Evolutionary conservation across 1,284 basidiomycete genomes (phyloP).

Genomic region (Phellopilus nigrolimitatus): DNA sequence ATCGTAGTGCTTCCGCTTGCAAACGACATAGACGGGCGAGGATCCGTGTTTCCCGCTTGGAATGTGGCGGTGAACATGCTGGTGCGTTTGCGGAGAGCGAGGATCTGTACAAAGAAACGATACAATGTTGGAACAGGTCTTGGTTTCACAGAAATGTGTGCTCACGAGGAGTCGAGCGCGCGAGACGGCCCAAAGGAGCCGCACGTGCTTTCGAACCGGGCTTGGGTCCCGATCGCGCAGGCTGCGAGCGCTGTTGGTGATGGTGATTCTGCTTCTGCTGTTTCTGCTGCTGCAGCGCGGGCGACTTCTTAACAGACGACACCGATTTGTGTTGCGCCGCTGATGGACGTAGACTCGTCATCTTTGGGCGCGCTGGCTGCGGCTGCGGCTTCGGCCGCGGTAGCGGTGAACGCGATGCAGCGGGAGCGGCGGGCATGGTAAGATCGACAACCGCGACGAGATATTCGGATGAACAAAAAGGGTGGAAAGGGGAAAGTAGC

Average conservation of each 20-base stretch:
- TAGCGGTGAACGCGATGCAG: constrained; percentile 1
- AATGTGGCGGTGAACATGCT: constrained; percentile 15
- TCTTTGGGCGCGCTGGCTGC: background rate
- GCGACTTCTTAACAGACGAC: background rate
- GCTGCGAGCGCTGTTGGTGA: too few relatives aligned
- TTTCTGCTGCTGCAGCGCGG: background rate
- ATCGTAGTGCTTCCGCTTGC: constrained; percentile 18
- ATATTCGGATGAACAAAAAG: background rate
- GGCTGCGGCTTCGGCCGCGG: background rate
- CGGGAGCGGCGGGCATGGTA: constrained; percentile 6
- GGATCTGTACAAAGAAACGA: background rate
- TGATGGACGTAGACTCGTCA: background rate
- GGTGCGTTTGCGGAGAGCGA: constrained; percentile 4
- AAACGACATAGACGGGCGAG: constrained; percentile 10
- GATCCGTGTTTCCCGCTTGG: background rate
- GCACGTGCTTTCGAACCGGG: too few relatives aligned
- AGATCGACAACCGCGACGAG: background rate
- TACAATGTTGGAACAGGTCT: too few relatives aligned
- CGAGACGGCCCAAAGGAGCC: too few relatives aligned
- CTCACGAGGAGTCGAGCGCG: too few relatives aligned
- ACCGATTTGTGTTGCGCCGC: background rate
- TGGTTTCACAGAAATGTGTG: too few relatives aligned
- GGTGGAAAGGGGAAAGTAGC: background rate
- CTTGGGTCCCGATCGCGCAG: too few relatives aligned
- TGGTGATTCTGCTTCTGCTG: background rate